These are phyloP conservation scores for Alternaria infectoria DNA, from an alignment of 2,329 filamentous ascomycete genomes.

Conservation along the genomic window DNA sequence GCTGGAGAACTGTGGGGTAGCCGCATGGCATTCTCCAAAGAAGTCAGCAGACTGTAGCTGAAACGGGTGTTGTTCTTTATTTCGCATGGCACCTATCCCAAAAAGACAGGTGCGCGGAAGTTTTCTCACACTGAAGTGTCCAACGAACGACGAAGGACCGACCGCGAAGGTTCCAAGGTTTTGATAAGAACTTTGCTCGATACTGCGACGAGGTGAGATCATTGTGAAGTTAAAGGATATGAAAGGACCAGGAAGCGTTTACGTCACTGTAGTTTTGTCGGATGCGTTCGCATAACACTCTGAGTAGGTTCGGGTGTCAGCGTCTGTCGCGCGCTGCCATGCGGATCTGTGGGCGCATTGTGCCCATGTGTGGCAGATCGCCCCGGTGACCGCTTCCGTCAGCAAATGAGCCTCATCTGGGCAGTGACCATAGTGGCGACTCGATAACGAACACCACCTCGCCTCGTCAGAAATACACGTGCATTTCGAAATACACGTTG, in stretches of 20 bases:
- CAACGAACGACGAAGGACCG: background rate
- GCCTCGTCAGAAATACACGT: background rate
- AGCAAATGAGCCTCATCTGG: background rate
- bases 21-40: slow-evolving; percentile 5
- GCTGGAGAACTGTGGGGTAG: slow-evolving; percentile 21
- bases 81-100: background rate
- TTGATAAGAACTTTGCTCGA: background rate
- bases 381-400: background rate
- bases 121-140: background rate
- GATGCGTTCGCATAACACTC: background rate
- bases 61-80: background rate
- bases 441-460: background rate
- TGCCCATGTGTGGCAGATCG: background rate
- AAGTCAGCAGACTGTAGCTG: slow-evolving; percentile 11
- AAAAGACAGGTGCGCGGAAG: background rate
- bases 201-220: background rate
- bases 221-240: background rate
- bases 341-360: background rate
- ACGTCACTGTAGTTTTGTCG: background rate
- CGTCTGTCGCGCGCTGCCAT: background rate
- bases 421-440: background rate
- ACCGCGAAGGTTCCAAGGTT: background rate
- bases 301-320: background rate
- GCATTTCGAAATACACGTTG: background rate
- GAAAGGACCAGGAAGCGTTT: background rate